These are phyloP conservation scores for Tetrahymena elliotti DNA, from an alignment of 73 alveolate species.

Conservation along the genomic window DNA sequence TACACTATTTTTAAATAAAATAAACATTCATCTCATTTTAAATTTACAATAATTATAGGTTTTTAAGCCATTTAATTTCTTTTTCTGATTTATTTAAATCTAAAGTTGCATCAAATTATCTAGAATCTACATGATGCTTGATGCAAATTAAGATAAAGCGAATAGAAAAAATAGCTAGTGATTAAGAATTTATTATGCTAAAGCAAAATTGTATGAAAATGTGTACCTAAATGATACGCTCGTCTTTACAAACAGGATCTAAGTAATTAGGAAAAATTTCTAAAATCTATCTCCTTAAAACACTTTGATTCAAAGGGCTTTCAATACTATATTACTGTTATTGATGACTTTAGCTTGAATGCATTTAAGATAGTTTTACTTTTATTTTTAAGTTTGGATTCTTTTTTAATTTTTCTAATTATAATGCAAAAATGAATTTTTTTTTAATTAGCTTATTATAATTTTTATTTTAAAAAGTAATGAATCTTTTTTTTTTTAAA, in stretches of 20 bases:
- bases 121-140: neutral
- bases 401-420: neutral
- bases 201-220: neutral
- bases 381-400: neutral
- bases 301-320: neutral
- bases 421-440: neutral
- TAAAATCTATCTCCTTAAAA: neutral
- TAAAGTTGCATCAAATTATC: neutral
- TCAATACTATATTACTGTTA: neutral
- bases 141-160: neutral
- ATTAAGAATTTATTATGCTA: neutral
- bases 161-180: neutral
- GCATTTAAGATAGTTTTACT: neutral
- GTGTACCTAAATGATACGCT: neutral
- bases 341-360: neutral
- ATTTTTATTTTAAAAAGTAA: neutral
- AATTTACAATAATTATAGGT: too few relatives aligned
- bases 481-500: neutral
- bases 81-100: too few relatives aligned
- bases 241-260: neutral
- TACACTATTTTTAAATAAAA: neutral
- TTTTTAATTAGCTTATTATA: neutral
- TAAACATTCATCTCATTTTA: neutral
- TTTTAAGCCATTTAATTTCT: too few relatives aligned
- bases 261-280: neutral